A percentile compares a stretch with the other conserved stretches of the same genome.
Evolutionary conservation across 2,329 filamentous ascomycete species (phyloP).

Genomic region (Colletotrichum shisoi): DNA sequence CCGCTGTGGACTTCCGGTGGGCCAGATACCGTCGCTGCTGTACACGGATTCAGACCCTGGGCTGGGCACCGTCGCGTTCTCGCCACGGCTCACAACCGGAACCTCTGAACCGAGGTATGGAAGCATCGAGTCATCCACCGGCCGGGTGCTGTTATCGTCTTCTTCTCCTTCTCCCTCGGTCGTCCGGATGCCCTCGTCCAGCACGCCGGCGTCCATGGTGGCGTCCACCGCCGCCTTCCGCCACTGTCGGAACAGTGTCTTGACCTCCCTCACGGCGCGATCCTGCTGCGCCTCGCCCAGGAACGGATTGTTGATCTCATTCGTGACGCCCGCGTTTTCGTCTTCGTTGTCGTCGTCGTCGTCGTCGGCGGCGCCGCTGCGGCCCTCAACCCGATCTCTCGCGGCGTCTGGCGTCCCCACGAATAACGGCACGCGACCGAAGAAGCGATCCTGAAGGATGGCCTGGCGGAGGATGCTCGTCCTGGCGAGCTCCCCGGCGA

Average conservation of each 20-base stretch:
- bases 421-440: background rate
- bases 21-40: background rate
- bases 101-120: background rate
- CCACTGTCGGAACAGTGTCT: slow-evolving; percentile 15
- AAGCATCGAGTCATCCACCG: too few species aligned
- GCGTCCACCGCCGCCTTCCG: background rate
- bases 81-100: background rate
- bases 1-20: background rate
- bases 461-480: slow-evolving; percentile 22
- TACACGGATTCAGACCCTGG: background rate
- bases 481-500: slow-evolving; percentile 23
- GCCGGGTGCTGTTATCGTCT: background rate
- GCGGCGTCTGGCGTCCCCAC: background rate
- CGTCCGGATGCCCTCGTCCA: background rate
- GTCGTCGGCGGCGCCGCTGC: background rate
- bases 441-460: slow-evolving; percentile 24
- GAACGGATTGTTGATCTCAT: slow-evolving; percentile 3
- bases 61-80: background rate
- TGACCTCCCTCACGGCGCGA: background rate
- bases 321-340: background rate
- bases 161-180: background rate
- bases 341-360: background rate
- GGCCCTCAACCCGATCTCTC: background rate
- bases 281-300: slow-evolving; percentile 18
- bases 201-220: background rate